Percentiles rank a stretch among this genome's conserved stretches.
Evolutionary conservation across 1,284 basidiomycete species (phyloP).

Genomic region (Caloboletus inedulis): DNA sequence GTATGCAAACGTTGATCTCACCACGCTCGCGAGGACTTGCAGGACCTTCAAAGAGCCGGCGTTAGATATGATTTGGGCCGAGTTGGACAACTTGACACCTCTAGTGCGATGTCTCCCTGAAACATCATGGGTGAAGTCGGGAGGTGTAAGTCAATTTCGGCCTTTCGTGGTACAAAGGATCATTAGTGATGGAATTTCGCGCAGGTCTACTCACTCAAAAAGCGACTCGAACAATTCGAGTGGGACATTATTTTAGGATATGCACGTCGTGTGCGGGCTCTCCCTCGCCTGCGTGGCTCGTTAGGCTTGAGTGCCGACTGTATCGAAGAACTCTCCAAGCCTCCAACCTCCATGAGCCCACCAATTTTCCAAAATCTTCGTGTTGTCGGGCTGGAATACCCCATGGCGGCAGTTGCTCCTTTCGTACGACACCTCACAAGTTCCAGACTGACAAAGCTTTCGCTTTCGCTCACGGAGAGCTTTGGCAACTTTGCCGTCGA

Average conservation of each 20-base stretch:
- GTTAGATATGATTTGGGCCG: conserved; percentile 12
- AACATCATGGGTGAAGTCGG: background rate
- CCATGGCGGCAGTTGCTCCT: background rate
- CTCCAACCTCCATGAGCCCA: background rate
- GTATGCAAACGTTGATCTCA: conserved; percentile 2
- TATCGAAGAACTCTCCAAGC: background rate
- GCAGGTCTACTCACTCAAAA: conserved; percentile 2
- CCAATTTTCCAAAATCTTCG: conserved; percentile 9
- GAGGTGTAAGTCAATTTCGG: background rate
- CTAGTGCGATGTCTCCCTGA: conserved; percentile 13
- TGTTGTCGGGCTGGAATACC: background rate
- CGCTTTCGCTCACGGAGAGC: background rate
- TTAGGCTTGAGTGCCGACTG: background rate
- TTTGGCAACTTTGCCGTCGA: background rate
- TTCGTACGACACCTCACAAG: conserved; percentile 4
- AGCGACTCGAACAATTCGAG: background rate
- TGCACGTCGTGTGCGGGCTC: conserved; percentile 4
- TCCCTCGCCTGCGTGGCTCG: background rate
- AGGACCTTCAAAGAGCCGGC: conserved; percentile 17
- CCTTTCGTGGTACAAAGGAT: background rate
- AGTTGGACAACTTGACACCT: conserved; percentile 11
- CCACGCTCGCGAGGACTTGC: conserved; percentile 11
- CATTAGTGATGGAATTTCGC: background rate
- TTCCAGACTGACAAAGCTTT: background rate
- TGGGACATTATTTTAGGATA: conserved; percentile 12